A percentile compares a stretch with the other conserved stretches of the same genome.
These are phyloP conservation scores for Atkinsonella hypoxylon DNA, from an alignment of 2,329 filamentous ascomycete species.

Conservation along the genomic window DNA sequence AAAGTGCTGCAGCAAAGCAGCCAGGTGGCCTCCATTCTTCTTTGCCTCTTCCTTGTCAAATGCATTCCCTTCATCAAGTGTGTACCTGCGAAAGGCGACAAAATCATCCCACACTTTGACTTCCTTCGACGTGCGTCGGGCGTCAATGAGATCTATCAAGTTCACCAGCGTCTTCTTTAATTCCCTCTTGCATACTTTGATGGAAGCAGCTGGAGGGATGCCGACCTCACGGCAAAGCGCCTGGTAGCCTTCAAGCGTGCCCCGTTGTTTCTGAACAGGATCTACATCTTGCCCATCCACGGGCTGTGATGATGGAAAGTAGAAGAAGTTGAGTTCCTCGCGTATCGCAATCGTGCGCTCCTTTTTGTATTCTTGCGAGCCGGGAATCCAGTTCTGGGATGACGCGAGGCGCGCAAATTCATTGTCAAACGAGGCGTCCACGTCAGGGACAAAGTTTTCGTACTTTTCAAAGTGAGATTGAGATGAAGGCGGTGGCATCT, in stretches of 20 bases:
- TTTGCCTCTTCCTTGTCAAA: constrained; percentile 14
- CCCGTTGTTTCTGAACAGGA: constrained; percentile 9
- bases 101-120: constrained; percentile 18
- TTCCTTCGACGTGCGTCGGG: constrained; percentile 12
- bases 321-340: constrained; percentile 17
- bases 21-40: constrained; percentile 12
- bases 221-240: constrained; percentile 17
- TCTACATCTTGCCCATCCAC: background rate
- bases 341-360: constrained; percentile 21
- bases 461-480: constrained; percentile 22
- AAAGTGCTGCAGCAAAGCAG: constrained; percentile 12
- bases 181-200: constrained; percentile 12
- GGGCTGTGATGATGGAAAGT: constrained; percentile 15
- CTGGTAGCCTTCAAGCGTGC: constrained; percentile 14
- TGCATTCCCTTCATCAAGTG: constrained; percentile 11
- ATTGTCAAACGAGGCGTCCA: constrained; percentile 17
- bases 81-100: constrained; percentile 14
- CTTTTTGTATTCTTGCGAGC: constrained; percentile 15
- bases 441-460: constrained; percentile 17
- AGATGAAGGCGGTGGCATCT: constrained; percentile 9
- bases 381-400: constrained; percentile 18
- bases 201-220: constrained; percentile 10
- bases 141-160: constrained; percentile 20
- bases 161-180: constrained; percentile 19
- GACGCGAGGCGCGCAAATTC: constrained; percentile 21